phyloP scores from a whole-genome alignment of 2,329 filamentous ascomycete genomes.

The Nemania serpens region DNA sequence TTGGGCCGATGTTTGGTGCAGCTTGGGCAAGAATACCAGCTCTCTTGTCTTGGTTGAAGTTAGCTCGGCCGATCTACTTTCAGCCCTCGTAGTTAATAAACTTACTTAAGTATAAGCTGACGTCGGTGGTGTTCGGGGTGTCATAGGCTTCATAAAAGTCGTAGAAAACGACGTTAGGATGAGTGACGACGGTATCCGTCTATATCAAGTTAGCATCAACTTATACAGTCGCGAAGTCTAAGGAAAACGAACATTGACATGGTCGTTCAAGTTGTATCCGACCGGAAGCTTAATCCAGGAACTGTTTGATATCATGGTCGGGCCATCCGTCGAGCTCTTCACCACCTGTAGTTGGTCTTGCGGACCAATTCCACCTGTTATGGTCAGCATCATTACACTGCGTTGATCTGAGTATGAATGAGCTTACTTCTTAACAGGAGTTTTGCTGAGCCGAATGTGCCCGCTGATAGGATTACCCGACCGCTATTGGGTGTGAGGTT shows the following conservation, averaged over 20 bases:
- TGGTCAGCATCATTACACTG: conserved; percentile 22
- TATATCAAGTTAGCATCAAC: conserved; percentile 29
- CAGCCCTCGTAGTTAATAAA: not conserved
- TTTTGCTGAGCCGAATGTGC: conserved; percentile 71
- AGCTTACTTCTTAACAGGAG: conserved; percentile 65
- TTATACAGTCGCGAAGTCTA: not conserved
- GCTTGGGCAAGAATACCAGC: conserved; percentile 67
- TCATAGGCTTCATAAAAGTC: conserved; percentile 68
- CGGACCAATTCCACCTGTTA: conserved; percentile 63
- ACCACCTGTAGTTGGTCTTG: conserved; percentile 61
- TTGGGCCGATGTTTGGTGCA: conserved; percentile 67
- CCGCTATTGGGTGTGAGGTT: conserved; percentile 63
- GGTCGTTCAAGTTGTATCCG: conserved; percentile 63
- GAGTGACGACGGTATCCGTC: conserved; percentile 53
- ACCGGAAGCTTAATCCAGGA: conserved; percentile 64
- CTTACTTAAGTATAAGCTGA: conserved; percentile 50
- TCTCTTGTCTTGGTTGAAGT: conserved; percentile 44
- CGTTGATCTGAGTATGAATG: not conserved
- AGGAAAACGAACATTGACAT: conserved; percentile 48
- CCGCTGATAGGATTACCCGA: conserved; percentile 70
- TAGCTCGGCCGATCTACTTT: not conserved
- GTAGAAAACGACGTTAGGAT: conserved; percentile 58
- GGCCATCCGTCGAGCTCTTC: conserved; percentile 53
- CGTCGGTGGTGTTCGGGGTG: conserved; percentile 50
- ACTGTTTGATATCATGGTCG: conserved; percentile 54